Percentiles rank a stretch among this genome's conserved stretches.
Evolutionary conservation across 148 eudicot species (phyloP).

Genomic region (Rhododendron williamsianum): DNA sequence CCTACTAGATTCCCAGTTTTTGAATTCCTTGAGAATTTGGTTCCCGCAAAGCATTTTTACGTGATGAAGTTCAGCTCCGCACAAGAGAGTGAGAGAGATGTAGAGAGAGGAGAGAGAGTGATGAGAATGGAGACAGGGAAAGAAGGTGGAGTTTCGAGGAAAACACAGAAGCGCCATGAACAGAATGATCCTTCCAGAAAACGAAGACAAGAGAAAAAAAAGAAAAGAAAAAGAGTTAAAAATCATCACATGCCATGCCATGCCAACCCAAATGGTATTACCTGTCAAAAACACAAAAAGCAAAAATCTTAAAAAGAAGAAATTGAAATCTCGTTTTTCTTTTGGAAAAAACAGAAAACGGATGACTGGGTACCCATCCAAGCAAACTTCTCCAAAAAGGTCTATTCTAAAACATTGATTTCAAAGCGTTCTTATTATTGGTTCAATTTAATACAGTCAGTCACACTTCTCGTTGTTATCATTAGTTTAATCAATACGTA

Average conservation of each 20-base stretch:
- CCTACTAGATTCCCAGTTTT: not conserved
- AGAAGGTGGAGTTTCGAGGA: constrained; percentile 6
- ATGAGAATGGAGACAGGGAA: not conserved
- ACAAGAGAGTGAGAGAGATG: not conserved
- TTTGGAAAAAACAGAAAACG: not conserved
- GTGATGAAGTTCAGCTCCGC: not conserved
- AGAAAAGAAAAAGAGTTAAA: not conserved
- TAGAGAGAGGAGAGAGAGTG: not conserved
- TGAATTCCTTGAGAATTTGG: not conserved
- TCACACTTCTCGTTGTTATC: not conserved
- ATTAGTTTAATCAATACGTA: constrained; percentile 8
- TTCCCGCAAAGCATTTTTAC: not conserved
- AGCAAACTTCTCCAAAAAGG: constrained; percentile 5
- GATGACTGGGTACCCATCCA: constrained; percentile 16
- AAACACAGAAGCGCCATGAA: not conserved
- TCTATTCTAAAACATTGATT: constrained; percentile 8
- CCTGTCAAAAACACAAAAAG: constrained; percentile 5
- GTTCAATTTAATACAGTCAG: constrained; percentile 5
- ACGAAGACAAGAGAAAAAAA: not conserved
- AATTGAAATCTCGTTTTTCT: not conserved
- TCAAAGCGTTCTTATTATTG: constrained; percentile 11
- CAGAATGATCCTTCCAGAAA: constrained; percentile 16
- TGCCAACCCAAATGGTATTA: not conserved
- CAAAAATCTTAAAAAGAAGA: not conserved
- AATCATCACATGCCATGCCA: not conserved